Evolutionary conservation across 2,329 filamentous ascomycete species (phyloP).

Genomic region (Diaporthe velutina): DNA sequence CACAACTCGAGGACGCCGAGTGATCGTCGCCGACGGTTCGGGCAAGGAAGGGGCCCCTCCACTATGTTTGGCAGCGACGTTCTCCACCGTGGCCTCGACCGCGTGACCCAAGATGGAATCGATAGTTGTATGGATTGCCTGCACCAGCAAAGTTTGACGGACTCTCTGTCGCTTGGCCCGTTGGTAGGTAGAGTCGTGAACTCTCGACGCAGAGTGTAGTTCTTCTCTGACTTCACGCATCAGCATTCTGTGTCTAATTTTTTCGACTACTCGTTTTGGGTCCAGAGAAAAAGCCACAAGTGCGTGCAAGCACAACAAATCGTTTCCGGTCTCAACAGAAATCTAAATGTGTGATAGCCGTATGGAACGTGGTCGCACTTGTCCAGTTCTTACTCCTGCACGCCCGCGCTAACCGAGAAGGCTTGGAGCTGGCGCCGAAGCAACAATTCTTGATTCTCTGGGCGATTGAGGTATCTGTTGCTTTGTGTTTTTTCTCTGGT

Average conservation of each 20-base stretch:
- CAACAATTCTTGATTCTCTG: background rate
- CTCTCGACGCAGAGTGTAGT: background rate
- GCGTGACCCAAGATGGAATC: background rate
- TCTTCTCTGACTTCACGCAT: background rate
- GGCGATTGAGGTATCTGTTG: background rate
- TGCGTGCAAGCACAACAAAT: background rate
- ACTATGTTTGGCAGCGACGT: background rate
- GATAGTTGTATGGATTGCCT: background rate
- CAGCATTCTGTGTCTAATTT: background rate
- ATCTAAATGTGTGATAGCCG: background rate
- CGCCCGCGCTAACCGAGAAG: background rate
- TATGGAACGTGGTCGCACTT: background rate
- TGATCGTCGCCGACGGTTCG: background rate
- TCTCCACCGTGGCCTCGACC: background rate
- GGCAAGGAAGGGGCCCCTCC: background rate
- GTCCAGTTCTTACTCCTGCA: background rate
- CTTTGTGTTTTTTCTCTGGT: background rate
- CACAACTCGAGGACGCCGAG: background rate
- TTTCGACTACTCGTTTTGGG: background rate
- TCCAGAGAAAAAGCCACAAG: background rate
- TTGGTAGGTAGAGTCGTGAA: no score
- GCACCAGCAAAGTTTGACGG: background rate
- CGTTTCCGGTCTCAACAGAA: background rate
- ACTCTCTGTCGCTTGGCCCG: no score
- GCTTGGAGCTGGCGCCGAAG: background rate